Conservation (phyloP, 495 filamentous ascomycete genomes). For the Aspergillus olivimuriae region DNA sequence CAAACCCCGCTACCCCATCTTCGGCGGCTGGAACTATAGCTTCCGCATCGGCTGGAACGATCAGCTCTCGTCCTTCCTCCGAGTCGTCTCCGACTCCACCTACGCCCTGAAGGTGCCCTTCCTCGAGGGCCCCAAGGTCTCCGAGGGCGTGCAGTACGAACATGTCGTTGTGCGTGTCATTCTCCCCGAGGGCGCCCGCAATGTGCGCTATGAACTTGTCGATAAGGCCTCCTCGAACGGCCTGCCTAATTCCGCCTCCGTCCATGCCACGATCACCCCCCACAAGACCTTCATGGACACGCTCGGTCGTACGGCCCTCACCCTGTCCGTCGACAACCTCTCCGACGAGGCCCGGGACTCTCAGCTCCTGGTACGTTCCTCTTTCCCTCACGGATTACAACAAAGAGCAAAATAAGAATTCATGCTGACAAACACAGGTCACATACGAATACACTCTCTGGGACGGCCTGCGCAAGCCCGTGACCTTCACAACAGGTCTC, state of each 20-base stretch:
- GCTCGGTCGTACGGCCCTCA: slow-evolving; percentile 75
- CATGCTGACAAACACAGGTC: slow-evolving; percentile 43
- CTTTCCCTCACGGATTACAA: too few species aligned
- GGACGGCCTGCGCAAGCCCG: slow-evolving; percentile 77
- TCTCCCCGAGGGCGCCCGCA: slow-evolving; percentile 86
- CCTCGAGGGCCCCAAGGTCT: slow-evolving; percentile 79
- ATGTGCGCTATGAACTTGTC: slow-evolving; percentile 45
- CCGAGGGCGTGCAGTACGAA: slow-evolving; percentile 81
- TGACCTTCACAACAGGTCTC: slow-evolving; percentile 71
- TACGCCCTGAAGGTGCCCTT: slow-evolving; percentile 95
- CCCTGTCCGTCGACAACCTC: slow-evolving; percentile 74
- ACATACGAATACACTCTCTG: slow-evolving; percentile 78
- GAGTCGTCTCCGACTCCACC: slow-evolving; percentile 50
- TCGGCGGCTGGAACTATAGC: slow-evolving; percentile 96
- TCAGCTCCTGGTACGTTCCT: slow-evolving; percentile 59
- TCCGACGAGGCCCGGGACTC: slow-evolving; percentile 82
- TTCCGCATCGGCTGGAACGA: slow-evolving; percentile 95
- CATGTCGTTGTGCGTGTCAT: slow-evolving; percentile 73
- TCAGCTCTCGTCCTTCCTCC: slow-evolving; percentile 67
- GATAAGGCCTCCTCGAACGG: slow-evolving; percentile 35
- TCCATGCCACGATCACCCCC: slow-evolving; percentile 47
- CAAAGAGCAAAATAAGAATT: too few species aligned
- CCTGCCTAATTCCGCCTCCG: slow-evolving; percentile 25
- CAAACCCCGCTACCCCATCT: slow-evolving; percentile 86
- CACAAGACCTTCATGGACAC: slow-evolving; percentile 94